These are phyloP conservation scores for Penicillium thymicola DNA, from an alignment of 2,329 filamentous ascomycete species.

Conservation along the genomic window DNA sequence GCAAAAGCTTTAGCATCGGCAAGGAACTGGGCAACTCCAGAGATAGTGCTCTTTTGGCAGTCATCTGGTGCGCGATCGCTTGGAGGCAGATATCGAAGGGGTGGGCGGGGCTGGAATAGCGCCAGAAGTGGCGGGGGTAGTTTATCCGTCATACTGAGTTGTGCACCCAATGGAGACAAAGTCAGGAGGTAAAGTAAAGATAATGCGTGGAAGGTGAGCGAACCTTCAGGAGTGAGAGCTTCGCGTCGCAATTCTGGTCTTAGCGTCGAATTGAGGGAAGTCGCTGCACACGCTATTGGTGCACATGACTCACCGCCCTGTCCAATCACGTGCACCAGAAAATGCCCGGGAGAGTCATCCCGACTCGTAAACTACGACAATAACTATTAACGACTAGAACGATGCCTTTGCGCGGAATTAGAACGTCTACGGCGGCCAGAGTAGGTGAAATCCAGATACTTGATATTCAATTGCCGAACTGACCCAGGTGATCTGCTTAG, in stretches of 20 bases:
- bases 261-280: slow-evolving; percentile 12
- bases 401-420: slow-evolving; percentile 50
- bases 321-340: slow-evolving; percentile 19
- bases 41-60: slow-evolving; percentile 69
- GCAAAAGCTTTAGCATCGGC: slow-evolving; percentile 72
- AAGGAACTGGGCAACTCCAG: slow-evolving; percentile 71
- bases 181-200: slow-evolving; percentile 2
- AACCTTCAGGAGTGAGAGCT: slow-evolving; percentile 17
- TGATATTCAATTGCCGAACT: background rate
- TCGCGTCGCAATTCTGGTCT: slow-evolving; percentile 18
- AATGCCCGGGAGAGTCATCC: slow-evolving; percentile 22
- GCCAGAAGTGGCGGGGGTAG: slow-evolving; percentile 87
- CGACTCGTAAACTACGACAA: slow-evolving; percentile 3
- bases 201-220: slow-evolving; percentile 15
- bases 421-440: slow-evolving; percentile 54
- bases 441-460: slow-evolving; percentile 42
- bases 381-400: slow-evolving; percentile 14
- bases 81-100: slow-evolving; percentile 82
- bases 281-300: slow-evolving; percentile 9
- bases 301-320: background rate
- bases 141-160: slow-evolving; percentile 80
- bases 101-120: slow-evolving; percentile 91
- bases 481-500: slow-evolving; percentile 46
- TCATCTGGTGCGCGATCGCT: slow-evolving; percentile 79
- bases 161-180: slow-evolving; percentile 20